Evolutionary conservation across 805 yeast genomes (phyloP), one percentile per base, ranked within the genome.

Genomic region (Starmerella kuoi): DNA sequence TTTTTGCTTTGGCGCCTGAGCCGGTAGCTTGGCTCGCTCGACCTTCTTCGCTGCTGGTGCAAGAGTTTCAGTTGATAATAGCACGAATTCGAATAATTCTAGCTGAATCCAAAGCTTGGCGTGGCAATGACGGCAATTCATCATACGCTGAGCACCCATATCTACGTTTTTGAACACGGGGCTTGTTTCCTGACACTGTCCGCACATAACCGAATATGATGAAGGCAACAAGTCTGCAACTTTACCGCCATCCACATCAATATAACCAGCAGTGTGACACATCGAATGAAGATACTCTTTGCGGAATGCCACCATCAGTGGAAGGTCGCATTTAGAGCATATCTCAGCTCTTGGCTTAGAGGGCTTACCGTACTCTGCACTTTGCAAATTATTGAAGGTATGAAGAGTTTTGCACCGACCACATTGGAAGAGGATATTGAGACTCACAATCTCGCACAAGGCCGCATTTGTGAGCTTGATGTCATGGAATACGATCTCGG

Each of bases 231-330:
- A 28, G 38, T 65, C 66, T 5, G 51, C 46, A 2, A 63, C 60
- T 1, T 50, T 44, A 37, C 70, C 66, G 12, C 63, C 63, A n/a
- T 56, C 48, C 11, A 63, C 40, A 38, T 65, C 68, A n/a, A 65
- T 49, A 33, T 56, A 62, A 1, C 69, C 69, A 2, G 58, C 55
- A 5, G 53, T 52, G 27, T 49, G 46, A 41, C 56, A 48, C 42
- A 44, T 42, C 3, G 55, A 47, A 37, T 64, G 67, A 32, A 65
- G 33, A 35, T 59, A 54, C 47, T 65, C 65, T 38, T 62, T 61
- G 20, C 65, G 47, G 48, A 62, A 61, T 5, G 60, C 57, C 2
- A 51, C 64, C 27, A 60, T 56, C 19, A 65, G 47, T 2, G 57
- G 54, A 20, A 55, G 40, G 38, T 57, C 55, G 43, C 69, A 65